Percentiles rank a stretch among this genome's conserved stretches.
Conservation (phyloP, 2,329 filamentous ascomycete genomes). For the Xylariaceae sp. region DNA sequence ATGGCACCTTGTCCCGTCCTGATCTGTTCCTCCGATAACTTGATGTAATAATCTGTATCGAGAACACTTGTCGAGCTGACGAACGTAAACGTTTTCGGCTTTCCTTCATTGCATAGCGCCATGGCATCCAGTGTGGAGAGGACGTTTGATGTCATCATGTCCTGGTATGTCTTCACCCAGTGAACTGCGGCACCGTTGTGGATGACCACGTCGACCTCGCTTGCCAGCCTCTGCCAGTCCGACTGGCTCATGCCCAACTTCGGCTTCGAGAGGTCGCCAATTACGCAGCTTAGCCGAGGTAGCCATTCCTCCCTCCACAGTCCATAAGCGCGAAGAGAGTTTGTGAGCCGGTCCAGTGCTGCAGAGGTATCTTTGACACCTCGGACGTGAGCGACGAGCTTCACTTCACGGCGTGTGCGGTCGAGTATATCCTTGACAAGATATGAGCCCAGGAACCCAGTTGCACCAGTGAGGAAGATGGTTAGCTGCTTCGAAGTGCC, state of each 20-base stretch:
- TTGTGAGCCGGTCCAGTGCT: conserved; percentile 68
- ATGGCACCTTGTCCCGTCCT: conserved; percentile 71
- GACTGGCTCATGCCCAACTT: conserved; percentile 73
- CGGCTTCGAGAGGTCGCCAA: conserved; percentile 76
- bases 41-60: conserved; percentile 81
- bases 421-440: conserved; percentile 77
- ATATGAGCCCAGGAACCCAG: conserved; percentile 86
- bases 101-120: conserved; percentile 74
- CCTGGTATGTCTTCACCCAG: conserved; percentile 81
- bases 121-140: conserved; percentile 78
- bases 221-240: conserved; percentile 68
- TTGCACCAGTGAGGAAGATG: conserved; percentile 84
- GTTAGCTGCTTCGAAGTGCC: not conserved
- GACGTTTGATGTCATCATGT: conserved; percentile 77
- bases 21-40: conserved; percentile 73
- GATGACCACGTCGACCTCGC: conserved; percentile 74
- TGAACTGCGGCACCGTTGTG: conserved; percentile 86
- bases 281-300: conserved; percentile 68
- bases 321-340: conserved; percentile 77
- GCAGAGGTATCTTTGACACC: conserved; percentile 64
- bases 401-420: conserved; percentile 64
- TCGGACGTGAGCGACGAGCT: conserved; percentile 80
- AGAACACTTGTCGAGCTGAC: conserved; percentile 84
- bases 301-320: conserved; percentile 77
- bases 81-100: conserved; percentile 80